Base-by-base conservation (phyloP, 2,329 filamentous ascomycete genomes). In the Emericellopsis atlantica region DNA sequence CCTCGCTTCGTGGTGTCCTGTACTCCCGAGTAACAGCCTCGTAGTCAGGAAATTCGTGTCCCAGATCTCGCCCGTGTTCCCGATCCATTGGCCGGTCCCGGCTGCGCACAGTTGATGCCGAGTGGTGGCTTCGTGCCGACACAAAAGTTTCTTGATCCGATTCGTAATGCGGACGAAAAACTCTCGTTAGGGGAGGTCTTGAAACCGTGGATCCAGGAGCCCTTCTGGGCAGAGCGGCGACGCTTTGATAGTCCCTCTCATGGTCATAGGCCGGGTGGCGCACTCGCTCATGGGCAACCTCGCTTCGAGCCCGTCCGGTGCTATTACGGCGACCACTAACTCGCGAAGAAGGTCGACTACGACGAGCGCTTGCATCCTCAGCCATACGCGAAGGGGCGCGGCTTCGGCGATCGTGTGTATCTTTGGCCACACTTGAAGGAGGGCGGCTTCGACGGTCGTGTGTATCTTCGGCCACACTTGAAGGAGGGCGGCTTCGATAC, bases 81-180 rank as follows among this genome's bases (percentile, higher is more conserved):
- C 26, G 12, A 12, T 29, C 26, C 26, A 3, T 29, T 29, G 26
- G 26, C 4, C 26, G 26, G 26, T 12, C 26, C 12, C 26, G 26
- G 12, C 26, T 12, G 26, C 42, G 59, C 16, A 60, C 40, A 11
- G 61, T 65, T 43, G 51, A 56, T 8, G 51, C 49, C 1, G 63
- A 62, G 39, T 56, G 54, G 32, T 59, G 58, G 49, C 55, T 67
- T 8, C 62, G 57, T 4, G 63, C 57, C 10, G 69, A 70, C 40
- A 66, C 59, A 44, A 66, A 70, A 31, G 63, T 64, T 16, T 66
- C 62, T 14, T 56, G 56, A 14, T 44, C 42, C 16, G 33, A 14
- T 15, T 37, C 42, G 7, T 37, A 31, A 3, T 18, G 26, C 26
- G 26, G 26, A 12, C 26, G 26, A 15, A 11, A 15, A 9, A 12